Evolutionary conservation across 106 monocot genomes (phyloP).

Genomic region (Acanthochlamys bracteata): DNA sequence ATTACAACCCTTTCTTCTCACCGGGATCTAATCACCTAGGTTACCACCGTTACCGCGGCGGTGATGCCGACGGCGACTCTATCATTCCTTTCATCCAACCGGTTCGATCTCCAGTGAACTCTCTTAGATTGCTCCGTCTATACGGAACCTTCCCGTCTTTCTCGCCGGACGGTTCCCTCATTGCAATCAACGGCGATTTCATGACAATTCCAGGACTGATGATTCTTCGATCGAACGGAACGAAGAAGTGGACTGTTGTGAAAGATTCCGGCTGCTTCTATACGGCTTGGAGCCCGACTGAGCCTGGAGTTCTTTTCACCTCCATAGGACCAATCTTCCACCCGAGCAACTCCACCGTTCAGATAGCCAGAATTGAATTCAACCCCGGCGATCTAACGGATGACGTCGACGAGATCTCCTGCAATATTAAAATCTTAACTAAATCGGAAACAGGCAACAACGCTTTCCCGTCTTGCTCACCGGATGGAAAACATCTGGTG

Average conservation of each 20-base stretch:
- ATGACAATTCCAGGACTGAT: constrained; percentile 24
- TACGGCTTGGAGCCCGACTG: constrained; percentile 62
- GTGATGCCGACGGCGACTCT: constrained; percentile 16
- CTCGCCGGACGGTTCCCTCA: constrained; percentile 30
- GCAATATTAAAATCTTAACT: constrained; percentile 52
- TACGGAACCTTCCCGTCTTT: constrained; percentile 49
- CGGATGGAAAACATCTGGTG: constrained; percentile 62
- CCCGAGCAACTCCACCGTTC: constrained; percentile 35
- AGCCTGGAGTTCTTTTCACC: constrained; percentile 56
- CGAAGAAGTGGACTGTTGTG: constrained; percentile 40
- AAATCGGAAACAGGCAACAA: constrained; percentile 52
- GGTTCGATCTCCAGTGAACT: constrained; percentile 25
- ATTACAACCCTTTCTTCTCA: constrained; percentile 94
- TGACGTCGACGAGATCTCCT: constrained; percentile 7
- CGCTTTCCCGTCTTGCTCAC: constrained; percentile 80
- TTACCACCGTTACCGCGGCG: constrained; percentile 83
- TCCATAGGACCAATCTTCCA: constrained; percentile 77
- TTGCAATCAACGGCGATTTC: constrained; percentile 56
- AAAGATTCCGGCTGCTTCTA: constrained; percentile 38
- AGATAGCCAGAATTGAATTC: constrained; percentile 61
- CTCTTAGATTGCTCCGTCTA: constrained; percentile 32
- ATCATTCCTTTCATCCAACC: constrained; percentile 27
- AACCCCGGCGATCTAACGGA: constrained; percentile 28
- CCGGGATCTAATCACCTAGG: constrained; percentile 36
- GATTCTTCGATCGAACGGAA: constrained; percentile 60